Conservation (phyloP, 805 yeast genomes). For the Candida cerambycidarum region DNA sequence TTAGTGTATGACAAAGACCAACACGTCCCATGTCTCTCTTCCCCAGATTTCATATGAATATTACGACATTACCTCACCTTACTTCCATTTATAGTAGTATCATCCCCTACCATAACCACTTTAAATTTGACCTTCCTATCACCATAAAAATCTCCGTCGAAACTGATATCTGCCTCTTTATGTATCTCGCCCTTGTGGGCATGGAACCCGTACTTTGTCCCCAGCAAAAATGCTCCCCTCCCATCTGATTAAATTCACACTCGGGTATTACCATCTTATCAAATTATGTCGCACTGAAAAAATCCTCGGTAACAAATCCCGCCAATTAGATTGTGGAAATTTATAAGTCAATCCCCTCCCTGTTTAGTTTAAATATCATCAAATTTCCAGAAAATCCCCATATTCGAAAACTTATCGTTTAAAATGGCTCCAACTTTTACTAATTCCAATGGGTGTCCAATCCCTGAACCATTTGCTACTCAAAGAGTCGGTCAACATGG, state of each 20-base stretch:
- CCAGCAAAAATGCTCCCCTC: too few relatives aligned
- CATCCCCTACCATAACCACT: background rate
- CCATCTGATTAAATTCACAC: too few relatives aligned
- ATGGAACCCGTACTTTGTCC: too few relatives aligned
- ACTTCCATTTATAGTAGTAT: too few relatives aligned
- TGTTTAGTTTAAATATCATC: background rate
- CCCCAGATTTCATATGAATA: slow-evolving; percentile 8
- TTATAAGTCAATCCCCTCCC: slow-evolving; percentile 5
- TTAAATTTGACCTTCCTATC: too few relatives aligned
- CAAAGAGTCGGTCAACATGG: slow-evolving; percentile 76
- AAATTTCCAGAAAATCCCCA: background rate
- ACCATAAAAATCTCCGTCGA: too few relatives aligned
- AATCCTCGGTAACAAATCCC: slow-evolving; percentile 4
- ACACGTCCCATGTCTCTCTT: slow-evolving; percentile 3
- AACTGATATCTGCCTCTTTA: too few relatives aligned
- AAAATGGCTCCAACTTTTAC: slow-evolving; percentile 60
- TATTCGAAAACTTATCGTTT: background rate
- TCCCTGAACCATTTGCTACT: slow-evolving; percentile 72
- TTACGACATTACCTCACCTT: background rate
- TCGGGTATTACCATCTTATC: too few relatives aligned
- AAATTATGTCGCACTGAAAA: slow-evolving; percentile 5
- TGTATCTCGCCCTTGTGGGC: too few relatives aligned
- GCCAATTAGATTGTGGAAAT: slow-evolving; percentile 8
- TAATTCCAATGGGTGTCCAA: slow-evolving; percentile 75
- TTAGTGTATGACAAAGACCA: background rate